Conservation (phyloP, 768 basidiomycete genomes). For the Pholiota conissans region DNA sequence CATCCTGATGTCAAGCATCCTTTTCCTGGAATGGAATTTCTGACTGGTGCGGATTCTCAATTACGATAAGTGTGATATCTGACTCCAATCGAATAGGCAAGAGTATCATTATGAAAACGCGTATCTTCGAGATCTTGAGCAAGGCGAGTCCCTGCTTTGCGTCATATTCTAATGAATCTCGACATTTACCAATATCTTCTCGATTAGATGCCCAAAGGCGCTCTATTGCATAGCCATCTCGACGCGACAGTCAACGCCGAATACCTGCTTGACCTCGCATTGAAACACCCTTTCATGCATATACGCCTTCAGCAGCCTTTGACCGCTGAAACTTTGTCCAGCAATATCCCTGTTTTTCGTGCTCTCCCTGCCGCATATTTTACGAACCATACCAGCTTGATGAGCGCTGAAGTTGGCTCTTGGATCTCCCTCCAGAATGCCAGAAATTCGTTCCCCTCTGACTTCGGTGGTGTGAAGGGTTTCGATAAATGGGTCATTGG, state of each 20-base stretch:
- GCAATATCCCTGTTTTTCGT: constrained; percentile 52
- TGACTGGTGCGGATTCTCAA: constrained; percentile 48
- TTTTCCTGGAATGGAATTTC: constrained; percentile 79
- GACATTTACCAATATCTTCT: background rate
- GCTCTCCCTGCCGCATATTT: constrained; percentile 40
- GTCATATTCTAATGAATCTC: background rate
- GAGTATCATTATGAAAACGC: constrained; percentile 57
- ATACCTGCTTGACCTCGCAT: constrained; percentile 52
- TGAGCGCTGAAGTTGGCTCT: constrained; percentile 32
- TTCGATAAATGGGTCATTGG: constrained; percentile 70
- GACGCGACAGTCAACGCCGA: constrained; percentile 66
- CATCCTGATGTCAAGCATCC: constrained; percentile 55
- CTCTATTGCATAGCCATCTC: constrained; percentile 72
- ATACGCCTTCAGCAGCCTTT: constrained; percentile 46
- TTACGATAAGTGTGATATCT: background rate
- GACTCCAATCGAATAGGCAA: constrained; percentile 38
- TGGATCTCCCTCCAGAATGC: constrained; percentile 63
- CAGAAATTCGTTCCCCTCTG: constrained; percentile 46
- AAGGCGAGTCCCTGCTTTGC: constrained; percentile 38
- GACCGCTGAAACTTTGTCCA: constrained; percentile 38
- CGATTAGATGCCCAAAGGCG: constrained; percentile 80
- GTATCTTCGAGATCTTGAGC: constrained; percentile 58
- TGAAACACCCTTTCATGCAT: constrained; percentile 61
- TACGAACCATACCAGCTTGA: constrained; percentile 34
- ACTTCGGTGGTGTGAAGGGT: constrained; percentile 59